phyloP scores from a whole-genome alignment of 371 early-diverging fungal genomes.

The Choanephora cucurbitarum region DNA sequence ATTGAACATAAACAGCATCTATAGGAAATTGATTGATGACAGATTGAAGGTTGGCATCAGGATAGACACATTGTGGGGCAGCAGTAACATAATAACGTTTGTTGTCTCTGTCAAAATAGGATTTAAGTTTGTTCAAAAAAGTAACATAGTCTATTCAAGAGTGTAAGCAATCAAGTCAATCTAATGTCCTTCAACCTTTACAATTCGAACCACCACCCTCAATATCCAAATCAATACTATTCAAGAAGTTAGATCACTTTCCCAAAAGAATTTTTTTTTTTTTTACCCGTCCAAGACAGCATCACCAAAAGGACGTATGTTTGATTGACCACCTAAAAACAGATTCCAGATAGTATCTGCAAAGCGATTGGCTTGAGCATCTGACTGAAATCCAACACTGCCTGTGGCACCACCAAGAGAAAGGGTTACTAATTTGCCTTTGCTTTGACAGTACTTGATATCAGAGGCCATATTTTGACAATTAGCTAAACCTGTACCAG shows the following conservation, averaged over 20 bases:
- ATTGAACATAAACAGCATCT: slow-evolving; percentile 75
- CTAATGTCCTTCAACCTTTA: slow-evolving; percentile 18
- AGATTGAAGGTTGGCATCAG: slow-evolving; percentile 59
- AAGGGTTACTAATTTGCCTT: slow-evolving; percentile 56
- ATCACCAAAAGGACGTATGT: slow-evolving; percentile 59
- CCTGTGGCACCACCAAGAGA: slow-evolving; percentile 64
- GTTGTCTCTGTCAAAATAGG: slow-evolving; percentile 32
- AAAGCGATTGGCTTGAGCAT: slow-evolving; percentile 40
- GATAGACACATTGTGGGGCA: slow-evolving; percentile 78
- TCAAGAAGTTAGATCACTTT: background rate
- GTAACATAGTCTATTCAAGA: slow-evolving; percentile 53
- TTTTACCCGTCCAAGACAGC: slow-evolving; percentile 64
- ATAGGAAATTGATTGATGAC: slow-evolving; percentile 59
- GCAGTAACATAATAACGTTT: slow-evolving; percentile 70
- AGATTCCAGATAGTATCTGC: slow-evolving; percentile 62
- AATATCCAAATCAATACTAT: slow-evolving; percentile 63
- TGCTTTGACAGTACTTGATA: slow-evolving; percentile 56
- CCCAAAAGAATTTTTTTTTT: slow-evolving; percentile 5
- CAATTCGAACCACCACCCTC: slow-evolving; percentile 58
- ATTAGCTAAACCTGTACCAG: slow-evolving; percentile 51
- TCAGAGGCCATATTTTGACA: slow-evolving; percentile 53
- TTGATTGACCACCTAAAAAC: slow-evolving; percentile 56
- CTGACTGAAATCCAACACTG: slow-evolving; percentile 52
- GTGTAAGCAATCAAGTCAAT: background rate
- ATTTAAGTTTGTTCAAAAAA: slow-evolving; percentile 51